These are phyloP conservation scores for Hydrangea macrophylla DNA, from an alignment of 148 eudicot species.

Conservation along the genomic window DNA sequence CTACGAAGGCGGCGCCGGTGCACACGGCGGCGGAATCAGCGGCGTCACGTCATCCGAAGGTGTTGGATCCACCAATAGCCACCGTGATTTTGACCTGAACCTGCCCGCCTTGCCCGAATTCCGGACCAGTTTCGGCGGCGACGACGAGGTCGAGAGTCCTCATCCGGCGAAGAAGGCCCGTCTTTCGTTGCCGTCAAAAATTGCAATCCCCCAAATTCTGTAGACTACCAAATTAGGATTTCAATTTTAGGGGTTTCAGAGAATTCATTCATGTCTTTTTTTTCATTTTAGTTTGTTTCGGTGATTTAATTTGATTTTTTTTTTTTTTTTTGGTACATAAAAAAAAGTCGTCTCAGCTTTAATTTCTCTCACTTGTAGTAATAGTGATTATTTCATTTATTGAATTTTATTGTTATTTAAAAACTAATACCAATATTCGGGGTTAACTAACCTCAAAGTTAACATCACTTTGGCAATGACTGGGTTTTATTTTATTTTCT, in stretches of 20 bases:
- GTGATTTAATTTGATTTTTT: not conserved
- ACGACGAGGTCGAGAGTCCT: constrained; percentile 88
- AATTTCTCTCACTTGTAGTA: not conserved
- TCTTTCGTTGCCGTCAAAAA: constrained; percentile 17
- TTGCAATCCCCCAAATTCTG: not conserved
- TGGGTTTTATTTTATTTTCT: no score
- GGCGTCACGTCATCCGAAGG: constrained; percentile 65
- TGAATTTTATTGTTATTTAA: not conserved
- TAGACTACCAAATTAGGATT: not conserved
- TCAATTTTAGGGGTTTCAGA: not conserved
- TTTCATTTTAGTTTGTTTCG: not conserved
- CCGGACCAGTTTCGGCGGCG: constrained; percentile 26
- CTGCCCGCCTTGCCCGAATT: constrained; percentile 77
- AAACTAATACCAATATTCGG: no score
- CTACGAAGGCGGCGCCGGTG: constrained; percentile 37
- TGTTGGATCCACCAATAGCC: constrained; percentile 64
- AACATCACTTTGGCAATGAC: no score
- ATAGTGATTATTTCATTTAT: not conserved
- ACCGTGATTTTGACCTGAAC: constrained; percentile 73
- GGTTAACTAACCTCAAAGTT: no score
- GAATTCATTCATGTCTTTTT: not conserved
- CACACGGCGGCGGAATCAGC: constrained; percentile 20
- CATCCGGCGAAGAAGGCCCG: constrained; percentile 79
- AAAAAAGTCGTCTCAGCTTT: not conserved
- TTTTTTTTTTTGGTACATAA: constrained; percentile 15